phyloP scores from a whole-genome alignment of 2,329 filamentous ascomycete genomes.

The Penicillium sp. region DNA sequence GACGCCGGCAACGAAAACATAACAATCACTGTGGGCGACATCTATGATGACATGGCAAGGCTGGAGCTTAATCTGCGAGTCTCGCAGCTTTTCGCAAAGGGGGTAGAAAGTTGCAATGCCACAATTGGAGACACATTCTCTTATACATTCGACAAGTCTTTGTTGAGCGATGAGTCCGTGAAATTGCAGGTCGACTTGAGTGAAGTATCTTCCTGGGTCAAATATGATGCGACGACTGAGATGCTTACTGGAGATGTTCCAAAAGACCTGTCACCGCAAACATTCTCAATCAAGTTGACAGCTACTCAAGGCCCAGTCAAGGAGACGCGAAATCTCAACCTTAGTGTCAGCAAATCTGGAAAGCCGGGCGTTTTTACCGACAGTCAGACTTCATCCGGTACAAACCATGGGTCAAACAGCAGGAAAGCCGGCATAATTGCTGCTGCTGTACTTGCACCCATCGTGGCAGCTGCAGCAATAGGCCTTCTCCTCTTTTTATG shows the following conservation, averaged over 20 bases:
- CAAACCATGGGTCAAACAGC: conserved; percentile 17
- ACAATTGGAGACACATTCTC: conserved; percentile 48
- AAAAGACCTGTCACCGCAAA: conserved; percentile 31
- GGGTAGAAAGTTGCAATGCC: conserved; percentile 45
- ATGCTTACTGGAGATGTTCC: conserved; percentile 51
- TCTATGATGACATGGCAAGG: conserved; percentile 57
- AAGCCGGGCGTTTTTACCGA: conserved; percentile 19
- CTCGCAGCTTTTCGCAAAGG: conserved; percentile 41
- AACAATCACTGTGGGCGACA: conserved; percentile 57
- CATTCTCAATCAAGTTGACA: conserved; percentile 41
- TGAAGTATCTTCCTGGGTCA: conserved; percentile 45
- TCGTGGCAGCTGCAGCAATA: conserved; percentile 26
- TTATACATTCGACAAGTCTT: conserved; percentile 43
- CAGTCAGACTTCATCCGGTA: conserved; percentile 18
- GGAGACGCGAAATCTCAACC: conserved; percentile 44
- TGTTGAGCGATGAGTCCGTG: conserved; percentile 40
- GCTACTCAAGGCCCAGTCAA: conserved; percentile 36
- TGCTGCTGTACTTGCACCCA: conserved; percentile 33
- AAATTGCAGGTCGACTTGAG: conserved; percentile 44
- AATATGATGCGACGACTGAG: conserved; percentile 43
- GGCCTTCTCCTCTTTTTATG: conserved; percentile 32
- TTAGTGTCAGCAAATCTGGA: conserved; percentile 28
- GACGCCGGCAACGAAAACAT: conserved; percentile 59
- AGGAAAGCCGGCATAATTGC: conserved; percentile 37
- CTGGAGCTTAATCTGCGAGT: conserved; percentile 51